A percentile compares a stretch with the other conserved stretches of the same genome.
These are phyloP conservation scores for Heterobasidion annosum DNA, from an alignment of 1,284 basidiomycete genomes.

Conservation along the genomic window DNA sequence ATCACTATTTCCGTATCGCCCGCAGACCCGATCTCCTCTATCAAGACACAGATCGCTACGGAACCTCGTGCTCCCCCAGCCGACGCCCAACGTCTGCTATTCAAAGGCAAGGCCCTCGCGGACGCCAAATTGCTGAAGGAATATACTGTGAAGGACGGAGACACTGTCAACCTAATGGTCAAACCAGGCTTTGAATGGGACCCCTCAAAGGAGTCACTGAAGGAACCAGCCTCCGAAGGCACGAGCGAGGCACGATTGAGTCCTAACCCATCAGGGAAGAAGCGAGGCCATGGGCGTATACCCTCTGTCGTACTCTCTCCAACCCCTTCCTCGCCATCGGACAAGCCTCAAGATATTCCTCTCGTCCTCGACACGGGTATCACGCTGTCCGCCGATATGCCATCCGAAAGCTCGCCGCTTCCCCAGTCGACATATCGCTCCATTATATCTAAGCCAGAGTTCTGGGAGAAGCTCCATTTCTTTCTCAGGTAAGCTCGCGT, in stretches of 20 bases:
- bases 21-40: slow-evolving; percentile 70
- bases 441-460: slow-evolving; percentile 60
- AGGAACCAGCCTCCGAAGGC: slow-evolving; percentile 3
- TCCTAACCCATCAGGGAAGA: slow-evolving; percentile 17
- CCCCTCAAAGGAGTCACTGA: slow-evolving; percentile 27
- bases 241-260: slow-evolving; percentile 6
- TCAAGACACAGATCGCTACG: slow-evolving; percentile 66
- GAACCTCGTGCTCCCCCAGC: slow-evolving; percentile 60
- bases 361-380: slow-evolving; percentile 51
- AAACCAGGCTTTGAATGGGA: slow-evolving; percentile 72
- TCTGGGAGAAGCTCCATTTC: slow-evolving; percentile 63
- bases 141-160: slow-evolving; percentile 74
- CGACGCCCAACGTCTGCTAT: slow-evolving; percentile 72
- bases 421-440: slow-evolving; percentile 50
- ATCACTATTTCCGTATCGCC: slow-evolving; percentile 64
- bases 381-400: slow-evolving; percentile 31
- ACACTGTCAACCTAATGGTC: slow-evolving; percentile 76
- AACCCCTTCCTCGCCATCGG: slow-evolving; percentile 45
- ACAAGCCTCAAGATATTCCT: slow-evolving; percentile 51
- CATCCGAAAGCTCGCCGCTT: slow-evolving; percentile 25
- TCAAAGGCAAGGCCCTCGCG: slow-evolving; percentile 88
- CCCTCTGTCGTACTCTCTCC: slow-evolving; percentile 71
- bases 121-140: slow-evolving; percentile 84
- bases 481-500: slow-evolving; percentile 48
- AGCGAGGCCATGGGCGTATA: slow-evolving; percentile 44